Conservation (phyloP, 73 alveolate species). For the Effrenium voratum region DNA sequence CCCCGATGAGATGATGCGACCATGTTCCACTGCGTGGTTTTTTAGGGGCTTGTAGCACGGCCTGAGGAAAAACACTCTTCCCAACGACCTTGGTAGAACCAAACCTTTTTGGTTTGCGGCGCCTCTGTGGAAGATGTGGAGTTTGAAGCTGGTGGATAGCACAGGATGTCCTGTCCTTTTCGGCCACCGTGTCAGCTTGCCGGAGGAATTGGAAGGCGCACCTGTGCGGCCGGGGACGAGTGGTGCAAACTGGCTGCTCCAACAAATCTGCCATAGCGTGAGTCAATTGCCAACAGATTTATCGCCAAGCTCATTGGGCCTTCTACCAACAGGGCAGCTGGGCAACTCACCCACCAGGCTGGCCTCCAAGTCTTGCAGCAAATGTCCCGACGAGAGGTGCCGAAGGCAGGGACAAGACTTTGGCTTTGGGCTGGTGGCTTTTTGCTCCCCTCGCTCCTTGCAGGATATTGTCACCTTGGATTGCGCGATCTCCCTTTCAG, state of each 20-base stretch:
- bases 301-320: no score
- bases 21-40: no score
- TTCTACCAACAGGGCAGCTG: not conserved
- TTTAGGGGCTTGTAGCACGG: no score
- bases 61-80: no score
- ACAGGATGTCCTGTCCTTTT: conserved; percentile 26
- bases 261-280: not conserved
- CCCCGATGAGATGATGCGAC: no score
- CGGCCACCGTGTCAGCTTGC: conserved; percentile 34
- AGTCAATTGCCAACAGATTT: no score
- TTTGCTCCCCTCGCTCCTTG: not conserved
- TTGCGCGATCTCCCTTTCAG: conserved; percentile 14
- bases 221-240: not conserved
- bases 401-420: not conserved
- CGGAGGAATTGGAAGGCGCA: conserved; percentile 16
- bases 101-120: no score
- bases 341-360: not conserved
- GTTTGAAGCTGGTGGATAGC: no score
- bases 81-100: no score
- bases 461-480: conserved; percentile 4
- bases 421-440: not conserved
- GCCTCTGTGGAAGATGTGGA: no score
- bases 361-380: not conserved
- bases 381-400: not conserved
- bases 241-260: not conserved